These are phyloP conservation scores for Bryopsis sp. DNA, from an alignment of 139 green algal genomes.

Conservation along the genomic window DNA sequence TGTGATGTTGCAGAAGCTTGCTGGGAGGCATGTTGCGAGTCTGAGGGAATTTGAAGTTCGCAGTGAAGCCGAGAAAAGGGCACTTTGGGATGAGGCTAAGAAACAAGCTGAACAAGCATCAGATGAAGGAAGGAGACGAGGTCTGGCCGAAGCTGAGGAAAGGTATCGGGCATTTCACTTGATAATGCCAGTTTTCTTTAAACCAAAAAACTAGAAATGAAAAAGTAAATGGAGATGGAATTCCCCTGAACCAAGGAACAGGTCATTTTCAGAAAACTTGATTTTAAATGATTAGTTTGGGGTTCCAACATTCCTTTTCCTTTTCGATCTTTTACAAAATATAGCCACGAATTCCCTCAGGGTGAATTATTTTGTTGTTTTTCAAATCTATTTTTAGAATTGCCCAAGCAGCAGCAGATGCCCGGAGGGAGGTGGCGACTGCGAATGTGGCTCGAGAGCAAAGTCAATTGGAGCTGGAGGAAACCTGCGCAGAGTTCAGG, in stretches of 20 bases:
- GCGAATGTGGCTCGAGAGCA: too few relatives aligned
- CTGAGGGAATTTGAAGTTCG: conserved; percentile 10
- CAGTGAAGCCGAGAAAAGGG: conserved; percentile 6
- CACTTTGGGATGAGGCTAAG: conserved; percentile 14
- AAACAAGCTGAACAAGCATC: not conserved
- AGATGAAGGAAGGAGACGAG: not conserved
- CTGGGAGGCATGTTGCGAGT: conserved; percentile 7
- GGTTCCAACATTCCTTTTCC: too few relatives aligned
- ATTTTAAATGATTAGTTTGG: not conserved
- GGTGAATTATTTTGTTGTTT: not conserved
- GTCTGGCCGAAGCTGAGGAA: not conserved
- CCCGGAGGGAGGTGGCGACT: not conserved
- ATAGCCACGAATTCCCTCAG: too few relatives aligned
- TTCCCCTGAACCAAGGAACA: not conserved
- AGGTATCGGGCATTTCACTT: not conserved
- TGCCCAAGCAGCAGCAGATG: not conserved
- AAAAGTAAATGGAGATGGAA: not conserved
- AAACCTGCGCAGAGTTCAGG: not conserved
- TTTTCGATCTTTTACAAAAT: too few relatives aligned
- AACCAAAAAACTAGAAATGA: not conserved
- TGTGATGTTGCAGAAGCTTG: not conserved
- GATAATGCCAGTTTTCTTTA: not conserved
- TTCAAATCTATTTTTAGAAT: not conserved
- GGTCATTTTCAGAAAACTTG: not conserved
- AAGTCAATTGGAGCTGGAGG: not conserved